Evolutionary conservation across 2,329 filamentous ascomycete species (phyloP).

Genomic region (Fusarium denticulatum): DNA sequence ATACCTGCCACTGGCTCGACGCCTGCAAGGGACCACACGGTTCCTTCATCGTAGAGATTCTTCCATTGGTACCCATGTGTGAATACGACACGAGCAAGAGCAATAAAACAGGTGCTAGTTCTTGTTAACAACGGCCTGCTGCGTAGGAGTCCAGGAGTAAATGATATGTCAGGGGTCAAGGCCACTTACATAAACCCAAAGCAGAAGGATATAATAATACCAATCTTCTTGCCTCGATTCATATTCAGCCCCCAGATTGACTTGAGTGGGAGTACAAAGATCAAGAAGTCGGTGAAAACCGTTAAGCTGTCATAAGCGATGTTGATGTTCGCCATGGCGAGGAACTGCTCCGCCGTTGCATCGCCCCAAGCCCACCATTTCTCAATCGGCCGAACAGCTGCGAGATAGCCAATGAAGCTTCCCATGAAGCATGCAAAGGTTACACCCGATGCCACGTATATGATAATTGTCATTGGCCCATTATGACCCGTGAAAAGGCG

Average conservation of each 20-base stretch:
- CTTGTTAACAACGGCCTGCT: background rate
- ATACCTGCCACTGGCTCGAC: conserved; percentile 9
- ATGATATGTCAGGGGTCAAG: no score
- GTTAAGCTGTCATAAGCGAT: conserved; percentile 11
- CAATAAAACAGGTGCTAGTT: background rate
- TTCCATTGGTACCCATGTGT: conserved; percentile 13
- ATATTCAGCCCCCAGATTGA: conserved; percentile 8
- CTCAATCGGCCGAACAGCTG: background rate
- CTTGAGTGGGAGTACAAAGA: conserved; percentile 7
- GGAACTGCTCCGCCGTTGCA: conserved; percentile 4
- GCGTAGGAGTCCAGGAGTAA: background rate
- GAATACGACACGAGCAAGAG: background rate
- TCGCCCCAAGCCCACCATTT: conserved; percentile 21
- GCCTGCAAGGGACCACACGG: background rate
- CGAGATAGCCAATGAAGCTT: conserved; percentile 2
- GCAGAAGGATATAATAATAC: conserved; percentile 2
- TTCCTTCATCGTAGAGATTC: conserved; percentile 6
- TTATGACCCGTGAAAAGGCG: conserved; percentile 10
- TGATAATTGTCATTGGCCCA: background rate
- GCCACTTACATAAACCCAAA: conserved; percentile 4
- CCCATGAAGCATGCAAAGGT: conserved; percentile 3
- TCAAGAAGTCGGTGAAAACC: conserved; percentile 7
- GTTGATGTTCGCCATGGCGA: conserved; percentile 2
- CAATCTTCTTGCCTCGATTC: conserved; percentile 8
- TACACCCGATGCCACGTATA: background rate